Conservation (phyloP, 2,329 filamentous ascomycete species). For the Penicillium sp. region DNA sequence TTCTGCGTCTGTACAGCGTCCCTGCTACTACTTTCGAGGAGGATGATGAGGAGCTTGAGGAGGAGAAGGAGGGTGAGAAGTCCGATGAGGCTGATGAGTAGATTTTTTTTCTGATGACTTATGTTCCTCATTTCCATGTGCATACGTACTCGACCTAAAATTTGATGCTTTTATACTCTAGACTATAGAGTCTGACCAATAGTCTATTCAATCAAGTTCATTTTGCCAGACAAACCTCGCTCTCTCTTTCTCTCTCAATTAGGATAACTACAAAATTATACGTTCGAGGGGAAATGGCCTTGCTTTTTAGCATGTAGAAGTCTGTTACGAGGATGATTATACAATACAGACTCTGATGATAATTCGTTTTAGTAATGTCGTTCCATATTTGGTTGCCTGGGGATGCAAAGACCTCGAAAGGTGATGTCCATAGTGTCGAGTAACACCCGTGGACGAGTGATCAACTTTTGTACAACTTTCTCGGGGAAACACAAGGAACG, state of each 20-base stretch:
- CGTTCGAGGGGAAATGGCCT: no score
- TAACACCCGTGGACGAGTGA: neutral
- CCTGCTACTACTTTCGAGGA: constrained; percentile 88
- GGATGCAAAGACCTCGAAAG: neutral
- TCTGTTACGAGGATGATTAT: no score
- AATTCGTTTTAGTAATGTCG: neutral
- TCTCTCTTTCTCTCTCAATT: neutral
- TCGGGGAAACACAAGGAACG: neutral
- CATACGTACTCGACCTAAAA: constrained; percentile 22
- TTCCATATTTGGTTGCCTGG: neutral
- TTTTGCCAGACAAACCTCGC: neutral
- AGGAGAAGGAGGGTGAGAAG: constrained; percentile 55
- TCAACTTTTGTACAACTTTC: neutral
- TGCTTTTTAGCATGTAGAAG: no score
- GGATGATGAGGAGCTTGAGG: constrained; percentile 64
- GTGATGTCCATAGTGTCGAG: neutral
- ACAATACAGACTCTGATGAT: neutral
- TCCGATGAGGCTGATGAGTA: constrained; percentile 52
- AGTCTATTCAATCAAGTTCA: neutral
- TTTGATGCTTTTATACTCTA: constrained; percentile 11
- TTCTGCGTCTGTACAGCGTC: constrained; percentile 89
- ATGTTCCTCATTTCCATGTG: constrained; percentile 11
- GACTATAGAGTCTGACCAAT: constrained; percentile 7
- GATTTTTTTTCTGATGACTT: constrained; percentile 19
- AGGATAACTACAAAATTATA: neutral